Conservation (phyloP, 768 basidiomycete species). For the Boletus subcaerulescens region DNA sequence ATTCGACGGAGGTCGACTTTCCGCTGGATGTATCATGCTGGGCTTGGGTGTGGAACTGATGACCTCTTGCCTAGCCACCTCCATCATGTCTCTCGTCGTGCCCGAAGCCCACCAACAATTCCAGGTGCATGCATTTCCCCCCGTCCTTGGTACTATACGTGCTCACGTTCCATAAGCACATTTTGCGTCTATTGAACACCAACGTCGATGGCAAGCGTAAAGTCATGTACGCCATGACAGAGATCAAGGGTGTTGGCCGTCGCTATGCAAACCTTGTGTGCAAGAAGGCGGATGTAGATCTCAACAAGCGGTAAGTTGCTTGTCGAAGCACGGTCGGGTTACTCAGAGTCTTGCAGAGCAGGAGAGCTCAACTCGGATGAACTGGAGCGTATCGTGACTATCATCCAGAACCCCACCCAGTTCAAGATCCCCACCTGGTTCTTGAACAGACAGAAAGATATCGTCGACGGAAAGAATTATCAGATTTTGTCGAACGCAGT, state of each 20-base stretch:
- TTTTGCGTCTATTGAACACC: conserved; percentile 98
- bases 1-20: not conserved
- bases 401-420: conserved; percentile 98
- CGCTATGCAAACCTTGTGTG: conserved; percentile 98
- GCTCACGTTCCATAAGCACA: conserved; percentile 63
- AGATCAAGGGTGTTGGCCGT: conserved; percentile 99
- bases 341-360: conserved; percentile 54
- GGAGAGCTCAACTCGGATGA: conserved; percentile 99
- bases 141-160: not conserved
- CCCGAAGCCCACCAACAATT: conserved; percentile 95
- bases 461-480: conserved; percentile 93
- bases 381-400: conserved; percentile 97
- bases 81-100: conserved; percentile 91
- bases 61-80: conserved; percentile 2
- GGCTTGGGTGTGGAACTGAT: conserved; percentile 18
- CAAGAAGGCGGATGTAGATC: conserved; percentile 99
- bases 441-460: conserved; percentile 98
- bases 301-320: conserved; percentile 89
- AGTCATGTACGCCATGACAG: conserved; percentile 98
- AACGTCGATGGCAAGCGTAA: conserved; percentile 99
- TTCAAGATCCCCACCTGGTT: conserved; percentile 99
- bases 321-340: not conserved
- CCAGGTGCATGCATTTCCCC: conserved; percentile 53
- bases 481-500: conserved; percentile 96
- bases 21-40: conserved; percentile 19